Evolutionary conservation across 129 eudicot species (phyloP).

Genomic region (Centella asiatica): DNA sequence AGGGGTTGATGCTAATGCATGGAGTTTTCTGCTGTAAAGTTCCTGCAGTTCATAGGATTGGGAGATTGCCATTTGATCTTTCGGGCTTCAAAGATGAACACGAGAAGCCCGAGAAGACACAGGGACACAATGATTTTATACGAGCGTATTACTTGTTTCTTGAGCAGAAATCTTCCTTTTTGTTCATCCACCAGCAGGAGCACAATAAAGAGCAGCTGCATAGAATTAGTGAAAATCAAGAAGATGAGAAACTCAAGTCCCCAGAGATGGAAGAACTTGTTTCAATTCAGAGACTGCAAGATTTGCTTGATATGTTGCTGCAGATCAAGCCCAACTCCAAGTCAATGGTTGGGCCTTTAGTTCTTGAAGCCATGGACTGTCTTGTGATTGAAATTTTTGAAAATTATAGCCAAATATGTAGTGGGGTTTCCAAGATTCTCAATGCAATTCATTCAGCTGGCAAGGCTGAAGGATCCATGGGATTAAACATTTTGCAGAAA

Average conservation of each 20-base stretch:
- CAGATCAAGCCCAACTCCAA: constrained; percentile 28
- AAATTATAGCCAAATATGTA: constrained; percentile 48
- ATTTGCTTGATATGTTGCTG: constrained; percentile 48
- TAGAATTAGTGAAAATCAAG: not conserved
- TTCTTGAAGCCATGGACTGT: constrained; percentile 75
- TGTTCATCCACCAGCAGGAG: constrained; percentile 32
- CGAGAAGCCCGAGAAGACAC: constrained; percentile 9
- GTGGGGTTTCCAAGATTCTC: constrained; percentile 37
- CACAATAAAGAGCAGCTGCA: not conserved
- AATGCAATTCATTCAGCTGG: constrained; percentile 27
- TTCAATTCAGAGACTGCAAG: constrained; percentile 48
- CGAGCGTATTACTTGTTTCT: constrained; percentile 51
- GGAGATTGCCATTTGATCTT: constrained; percentile 57
- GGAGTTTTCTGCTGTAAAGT: constrained; percentile 40
- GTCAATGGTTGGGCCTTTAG: constrained; percentile 21
- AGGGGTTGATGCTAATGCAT: constrained; percentile 62
- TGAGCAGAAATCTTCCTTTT: constrained; percentile 43
- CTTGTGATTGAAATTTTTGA: constrained; percentile 54
- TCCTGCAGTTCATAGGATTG: constrained; percentile 45
- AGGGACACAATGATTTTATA: constrained; percentile 30
- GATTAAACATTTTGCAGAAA: constrained; percentile 38
- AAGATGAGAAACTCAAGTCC: not conserved
- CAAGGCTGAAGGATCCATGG: constrained; percentile 39
- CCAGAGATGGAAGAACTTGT: constrained; percentile 25
- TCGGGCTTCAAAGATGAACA: constrained; percentile 38